These are phyloP conservation scores for Hordeum marinum DNA, from an alignment of 176 grass and related monocot species.

Conservation along the genomic window DNA sequence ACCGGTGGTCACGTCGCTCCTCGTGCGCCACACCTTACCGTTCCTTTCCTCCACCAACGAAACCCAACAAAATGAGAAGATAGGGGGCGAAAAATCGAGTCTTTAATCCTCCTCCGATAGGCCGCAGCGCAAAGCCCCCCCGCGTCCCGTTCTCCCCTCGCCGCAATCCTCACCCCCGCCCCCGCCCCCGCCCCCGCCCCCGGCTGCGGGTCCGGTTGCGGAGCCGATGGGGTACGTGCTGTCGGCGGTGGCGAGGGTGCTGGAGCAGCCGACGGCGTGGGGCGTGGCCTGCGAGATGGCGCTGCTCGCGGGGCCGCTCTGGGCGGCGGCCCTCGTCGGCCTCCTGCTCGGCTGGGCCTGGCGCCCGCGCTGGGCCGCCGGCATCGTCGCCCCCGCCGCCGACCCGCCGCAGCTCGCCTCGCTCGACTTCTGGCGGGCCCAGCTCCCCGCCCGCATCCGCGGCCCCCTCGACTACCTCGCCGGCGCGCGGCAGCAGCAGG, in stretches of 20 bases:
- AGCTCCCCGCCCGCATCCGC: slow-evolving; percentile 48
- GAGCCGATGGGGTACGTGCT: slow-evolving; percentile 68
- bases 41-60: not conserved
- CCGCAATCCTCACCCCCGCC: not conserved
- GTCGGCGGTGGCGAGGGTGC: slow-evolving; percentile 56
- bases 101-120: slow-evolving; percentile 43
- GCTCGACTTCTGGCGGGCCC: slow-evolving; percentile 46
- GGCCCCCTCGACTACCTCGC: slow-evolving; percentile 30
- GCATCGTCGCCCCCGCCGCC: slow-evolving; percentile 34
- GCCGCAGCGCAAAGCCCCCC: slow-evolving; percentile 19
- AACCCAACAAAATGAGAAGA: not conserved
- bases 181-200: not conserved
- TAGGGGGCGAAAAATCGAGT: not conserved
- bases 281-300: slow-evolving; percentile 57
- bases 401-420: slow-evolving; percentile 19
- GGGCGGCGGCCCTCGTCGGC: slow-evolving; percentile 71
- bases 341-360: slow-evolving; percentile 90
- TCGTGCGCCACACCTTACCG: slow-evolving; percentile 24
- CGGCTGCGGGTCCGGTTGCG: not conserved
- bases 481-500: not conserved
- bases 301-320: slow-evolving; percentile 73
- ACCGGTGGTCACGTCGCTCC: not conserved
- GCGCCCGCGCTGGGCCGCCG: slow-evolving; percentile 76
- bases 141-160: not conserved
- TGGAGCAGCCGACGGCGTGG: slow-evolving; percentile 53